A percentile compares a stretch with the other conserved stretches of the same genome.
phyloP scores from a whole-genome alignment of 2,329 filamentous ascomycete genomes.

The Xylariomycetidae sp. region DNA sequence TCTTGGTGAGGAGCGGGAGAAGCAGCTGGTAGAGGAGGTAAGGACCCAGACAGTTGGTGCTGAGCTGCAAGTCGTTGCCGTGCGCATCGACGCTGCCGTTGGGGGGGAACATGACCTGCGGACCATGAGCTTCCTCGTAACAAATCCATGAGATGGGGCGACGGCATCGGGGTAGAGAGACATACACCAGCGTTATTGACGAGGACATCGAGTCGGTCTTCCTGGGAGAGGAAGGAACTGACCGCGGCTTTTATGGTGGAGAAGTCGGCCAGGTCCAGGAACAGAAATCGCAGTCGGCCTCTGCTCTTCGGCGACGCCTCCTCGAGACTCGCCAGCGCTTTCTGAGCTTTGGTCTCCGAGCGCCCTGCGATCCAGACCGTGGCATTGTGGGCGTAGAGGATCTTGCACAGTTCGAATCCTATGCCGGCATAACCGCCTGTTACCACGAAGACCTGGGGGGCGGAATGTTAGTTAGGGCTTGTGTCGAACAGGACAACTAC shows the following conservation, averaged over 20 bases:
- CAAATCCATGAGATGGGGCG: too few relatives aligned
- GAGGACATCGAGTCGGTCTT: constrained; percentile 29
- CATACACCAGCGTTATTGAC: constrained; percentile 20
- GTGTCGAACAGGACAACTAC: constrained; percentile 12
- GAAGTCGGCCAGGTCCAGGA: constrained; percentile 20
- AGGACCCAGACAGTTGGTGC: constrained; percentile 25
- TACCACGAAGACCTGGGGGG: constrained; percentile 18
- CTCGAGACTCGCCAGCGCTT: constrained; percentile 17
- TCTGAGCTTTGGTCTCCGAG: constrained; percentile 15
- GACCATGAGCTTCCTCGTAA: too few relatives aligned
- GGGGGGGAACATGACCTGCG: constrained; percentile 17
- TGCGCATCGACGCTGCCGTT: constrained; percentile 17
- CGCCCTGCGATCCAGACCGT: constrained; percentile 17
- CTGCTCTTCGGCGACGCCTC: constrained; percentile 15
- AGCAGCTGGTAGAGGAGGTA: constrained; percentile 17
- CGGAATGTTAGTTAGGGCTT: too few relatives aligned
- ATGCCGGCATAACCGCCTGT: constrained; percentile 21
- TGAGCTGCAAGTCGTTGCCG: constrained; percentile 26
- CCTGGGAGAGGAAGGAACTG: constrained; percentile 15
- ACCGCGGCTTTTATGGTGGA: constrained; percentile 11
- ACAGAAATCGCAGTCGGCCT: constrained; percentile 16
- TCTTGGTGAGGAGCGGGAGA: constrained; percentile 9
- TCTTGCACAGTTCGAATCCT: constrained; percentile 15
- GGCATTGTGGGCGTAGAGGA: constrained; percentile 21
- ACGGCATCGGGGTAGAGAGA: constrained; percentile 1